Base-by-base conservation (phyloP, 768 basidiomycete species). In the Agrocybe pediades region DNA sequence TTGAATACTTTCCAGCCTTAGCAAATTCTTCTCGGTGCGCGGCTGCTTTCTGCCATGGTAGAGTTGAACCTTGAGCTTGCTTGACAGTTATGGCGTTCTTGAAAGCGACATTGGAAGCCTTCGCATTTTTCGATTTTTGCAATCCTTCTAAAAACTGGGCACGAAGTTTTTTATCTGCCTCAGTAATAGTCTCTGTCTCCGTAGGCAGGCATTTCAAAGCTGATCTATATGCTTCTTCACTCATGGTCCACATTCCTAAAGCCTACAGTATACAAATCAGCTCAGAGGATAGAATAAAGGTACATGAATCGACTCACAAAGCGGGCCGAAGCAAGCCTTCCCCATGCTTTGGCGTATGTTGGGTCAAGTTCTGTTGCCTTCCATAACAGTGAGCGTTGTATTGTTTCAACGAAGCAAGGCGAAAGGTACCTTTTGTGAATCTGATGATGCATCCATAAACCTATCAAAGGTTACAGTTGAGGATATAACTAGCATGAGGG, bases 321-420 rank as follows among this genome's bases (percentile, higher is more conserved):
- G 30, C 60, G 49, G 26, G 68, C 75, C 19, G 68, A 63, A 13
- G 69, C 77, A 15, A 75, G 62, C 46, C 79, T 65, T 24, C 67
- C 68, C 74, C 75, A 78, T 23, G 30, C 47, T 48, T 48, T 48
- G 4, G 47, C 47, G 19, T 48, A 48, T 2, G 55, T 62, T 5
- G 77, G 70, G 55, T 78, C 74, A 9, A 75, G 55, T 21, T 70
- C 57, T 9, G 68, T 73, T 9, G 77, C 75, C 76, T 74, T 41
- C 2, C 26, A 29, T n/a, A 30, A 13, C 26, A 41, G 11, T 16
- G 39, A 19, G 16, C 9, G 29, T 26, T 39, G n/a, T 15, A 19
- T n/a, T n/a, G 19, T 26, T 9, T 17, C 16, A 19, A 40, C 17
- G 8, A 20, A 41, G 16, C 11, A 19, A 11, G 21, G 3, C 25